Evolutionary conservation across 2,329 filamentous ascomycete genomes (phyloP), one percentile per base, ranked within the genome.

Genomic region (Talaromyces sp.): DNA sequence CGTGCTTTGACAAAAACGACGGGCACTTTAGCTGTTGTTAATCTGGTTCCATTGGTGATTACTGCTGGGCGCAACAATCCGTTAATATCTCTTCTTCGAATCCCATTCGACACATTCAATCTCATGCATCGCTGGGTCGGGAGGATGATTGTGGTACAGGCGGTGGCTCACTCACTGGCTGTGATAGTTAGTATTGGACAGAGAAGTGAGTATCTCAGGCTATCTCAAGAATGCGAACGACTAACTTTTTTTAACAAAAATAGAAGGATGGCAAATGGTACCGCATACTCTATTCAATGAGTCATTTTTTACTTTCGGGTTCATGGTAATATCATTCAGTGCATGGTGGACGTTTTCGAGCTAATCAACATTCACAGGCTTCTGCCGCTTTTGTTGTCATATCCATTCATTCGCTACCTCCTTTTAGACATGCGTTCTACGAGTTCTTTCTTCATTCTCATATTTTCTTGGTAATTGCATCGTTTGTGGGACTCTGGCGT

Each of bases 361-460:
- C 46, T 51, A 51, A 41, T 7, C 26, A n/a, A 26, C 21, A n/a
- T 27, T 55, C 24, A 9, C 14, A 62, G 60, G 60, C 60, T 14
- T 43, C 19, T 32, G 27, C 35, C 14, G 50, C 51, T 35, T 62
- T 62, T 24, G 32, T 58, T 19, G 14, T 49, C 13, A 62, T 62
- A 13, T 46, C 58, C 19, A 56, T 58, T 9, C 60, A 58, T 46
- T 62, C 60, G 6, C 52, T 62, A 4, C 50, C 60, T 26, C 60
- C 56, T 9, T 71, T 99, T 56, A 88, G 95, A 62, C 93, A 97
- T 74, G 92, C 93, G 32, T 97, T 96, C 73, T 98, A 99, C 78
- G 95, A 99, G 78, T 96, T 91, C 1, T 99, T 98, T 78, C 83
- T 98, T 68, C 91, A 90, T 71, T 77, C 89, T 31, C 95, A 98